Conservation (phyloP, 1,284 basidiomycete genomes). For the Stygiomarasmius scandens region DNA sequence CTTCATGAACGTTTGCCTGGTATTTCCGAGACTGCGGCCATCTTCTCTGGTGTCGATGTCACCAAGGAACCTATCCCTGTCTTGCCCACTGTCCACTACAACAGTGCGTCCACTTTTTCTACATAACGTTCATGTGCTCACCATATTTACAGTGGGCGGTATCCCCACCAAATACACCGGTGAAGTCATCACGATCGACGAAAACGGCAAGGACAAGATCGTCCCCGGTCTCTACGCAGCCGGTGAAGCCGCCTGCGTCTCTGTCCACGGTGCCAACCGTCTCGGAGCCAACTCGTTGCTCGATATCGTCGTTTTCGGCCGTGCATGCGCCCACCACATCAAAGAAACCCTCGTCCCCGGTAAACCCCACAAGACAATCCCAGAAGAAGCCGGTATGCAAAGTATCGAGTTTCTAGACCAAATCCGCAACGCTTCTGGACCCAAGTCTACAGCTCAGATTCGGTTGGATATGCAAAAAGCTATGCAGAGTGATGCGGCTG, state of each 20-base stretch:
- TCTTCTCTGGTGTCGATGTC: slow-evolving; percentile 99
- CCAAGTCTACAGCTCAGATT: slow-evolving; percentile 88
- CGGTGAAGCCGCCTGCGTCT: slow-evolving; percentile 98
- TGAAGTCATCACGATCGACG: slow-evolving; percentile 88
- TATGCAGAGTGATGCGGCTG: slow-evolving; percentile 94
- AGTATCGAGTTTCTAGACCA: slow-evolving; percentile 91
- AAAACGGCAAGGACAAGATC: slow-evolving; percentile 89
- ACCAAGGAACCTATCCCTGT: slow-evolving; percentile 99
- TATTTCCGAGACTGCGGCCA: slow-evolving; percentile 99
- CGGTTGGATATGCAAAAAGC: slow-evolving; percentile 98
- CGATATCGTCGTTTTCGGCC: slow-evolving; percentile 99
- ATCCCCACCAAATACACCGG: slow-evolving; percentile 99
- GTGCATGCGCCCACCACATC: slow-evolving; percentile 98
- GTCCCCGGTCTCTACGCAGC: slow-evolving; percentile 98
- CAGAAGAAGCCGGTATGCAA: slow-evolving; percentile 86
- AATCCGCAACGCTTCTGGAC: slow-evolving; percentile 83
- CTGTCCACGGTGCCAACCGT: slow-evolving; percentile 99
- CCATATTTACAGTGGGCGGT: slow-evolving; percentile 82
- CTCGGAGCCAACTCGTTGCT: slow-evolving; percentile 98
- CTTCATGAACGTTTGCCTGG: slow-evolving; percentile 97
- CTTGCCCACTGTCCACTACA: slow-evolving; percentile 94
- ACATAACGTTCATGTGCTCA: slow-evolving; percentile 20
- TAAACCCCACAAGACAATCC: slow-evolving; percentile 89
- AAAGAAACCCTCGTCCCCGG: slow-evolving; percentile 89
- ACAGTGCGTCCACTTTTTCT: slow-evolving; percentile 60